Base-by-base conservation (phyloP, 352 stramenopile genomes). In the Globisporangium paddicum region DNA sequence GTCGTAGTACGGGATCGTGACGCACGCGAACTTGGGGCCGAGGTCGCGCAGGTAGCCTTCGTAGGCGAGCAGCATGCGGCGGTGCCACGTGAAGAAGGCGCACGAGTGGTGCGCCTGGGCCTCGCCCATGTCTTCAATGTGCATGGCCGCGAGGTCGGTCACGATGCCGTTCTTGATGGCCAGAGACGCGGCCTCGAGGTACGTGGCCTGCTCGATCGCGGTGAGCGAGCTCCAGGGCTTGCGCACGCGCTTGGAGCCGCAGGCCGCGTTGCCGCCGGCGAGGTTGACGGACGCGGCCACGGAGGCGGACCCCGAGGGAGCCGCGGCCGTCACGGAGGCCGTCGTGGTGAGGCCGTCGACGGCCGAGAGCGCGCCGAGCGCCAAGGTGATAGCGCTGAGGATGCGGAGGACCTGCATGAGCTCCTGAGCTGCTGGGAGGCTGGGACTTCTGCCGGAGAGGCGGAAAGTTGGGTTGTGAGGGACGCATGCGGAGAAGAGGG, bases 1-100 rank as follows among this genome's bases (percentile, higher is more conserved):
- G 59, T 92, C 82, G 55, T 85, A 92, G 77, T 86, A 92, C n/a
- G 80, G 82, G 21, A 92, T 40, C 18, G 82, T 90, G 23, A 92
- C 40, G 49, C 82, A 92, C 4, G 70, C 73, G 47, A 79, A 92
- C 52, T 77, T 71, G 19, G 69, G 52, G 50, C 69, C 75, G 19
- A 88, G 61, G 41, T 72, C 68, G 21, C 82, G 82, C 45, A 92
- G 46, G 38, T 86, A 86, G 16, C 66, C 75, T 53, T 92, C 82
- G 60, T 78, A 88, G 10, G 68, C 82, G 10, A 90, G 61, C 25
- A 92, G 61, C 23, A 87, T 60, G 13, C 75, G 72, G 9, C 80
- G 76, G 66, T 90, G 78, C 82, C 80, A 92, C 40, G 58, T 71
- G 46, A 85, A 78, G 64, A 87, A 87, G 10, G 56, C 78, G 58